Base-by-base conservation (phyloP, 768 basidiomycete genomes). In the Tylopilus subfusipes region DNA sequence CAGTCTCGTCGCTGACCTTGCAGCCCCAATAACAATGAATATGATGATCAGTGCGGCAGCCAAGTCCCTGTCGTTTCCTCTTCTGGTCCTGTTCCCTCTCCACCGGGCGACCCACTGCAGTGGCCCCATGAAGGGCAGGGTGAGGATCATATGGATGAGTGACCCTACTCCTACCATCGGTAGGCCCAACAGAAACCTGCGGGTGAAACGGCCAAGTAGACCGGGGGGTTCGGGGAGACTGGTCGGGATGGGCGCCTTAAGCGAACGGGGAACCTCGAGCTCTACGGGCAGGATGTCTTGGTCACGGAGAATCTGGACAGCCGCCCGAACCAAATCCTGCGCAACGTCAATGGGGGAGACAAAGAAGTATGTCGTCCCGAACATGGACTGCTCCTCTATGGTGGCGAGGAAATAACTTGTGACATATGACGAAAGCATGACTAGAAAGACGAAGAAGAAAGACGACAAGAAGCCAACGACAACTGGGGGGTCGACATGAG, bases 81-180 rank as follows among this genome's bases (percentile, higher is more conserved):
- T 77, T 63, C 69, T 54, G 21, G 82, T 72, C 47, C 78, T 77
- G 47, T 80, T 78, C 3, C 80, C 81, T 56, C 86, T 74, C 61
- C 83, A 83, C 22, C 86, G 80, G 27, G 85, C 84, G 40, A 90
- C 60, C 78, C 83, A 84, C 48, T 88, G 86, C 38, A 90, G 67
- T 14, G 88, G 88, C 0, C 78, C 82, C 43, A 88, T 75, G 52
- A 86, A 68, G 22, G 83, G 86, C 8, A 84, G 66, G 4, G 86
- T 81, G 62, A 84, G 57, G 16, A 92, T 69, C 80, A 89, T 81
- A 50, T 88, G 86, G 18, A 90, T 79, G 40, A 92, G 68, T 16
- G 87, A 90, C 19, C 82, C 82, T 38, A 86, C 88, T 11, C 90
- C 89, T 13, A 93, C 78, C 53, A 91, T 76, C 27, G 90, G 89